Evolutionary conservation across 2,329 filamentous ascomycete species (phyloP).

Genomic region (Seiridium cupressi): DNA sequence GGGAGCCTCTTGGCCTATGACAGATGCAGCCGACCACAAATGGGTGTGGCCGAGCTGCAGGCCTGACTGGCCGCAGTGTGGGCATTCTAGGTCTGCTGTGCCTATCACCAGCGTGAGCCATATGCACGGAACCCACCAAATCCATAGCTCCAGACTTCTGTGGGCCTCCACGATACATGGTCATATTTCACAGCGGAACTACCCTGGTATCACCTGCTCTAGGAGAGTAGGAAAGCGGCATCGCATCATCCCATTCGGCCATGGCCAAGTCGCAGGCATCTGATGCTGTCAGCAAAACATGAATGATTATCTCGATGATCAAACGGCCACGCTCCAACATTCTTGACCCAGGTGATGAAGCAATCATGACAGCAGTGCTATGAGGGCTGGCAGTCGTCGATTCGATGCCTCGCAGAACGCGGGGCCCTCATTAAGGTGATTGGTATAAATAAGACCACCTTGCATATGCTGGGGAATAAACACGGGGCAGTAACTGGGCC

Average conservation of each 20-base stretch:
- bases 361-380: no score
- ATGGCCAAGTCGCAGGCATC: no score
- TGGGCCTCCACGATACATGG: background rate
- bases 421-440: background rate
- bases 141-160: background rate
- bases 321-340: background rate
- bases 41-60: background rate
- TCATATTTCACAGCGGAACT: background rate
- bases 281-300: no score
- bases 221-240: no score
- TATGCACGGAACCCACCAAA: background rate
- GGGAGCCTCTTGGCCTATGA: background rate
- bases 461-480: background rate
- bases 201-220: no score
- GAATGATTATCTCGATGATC: no score
- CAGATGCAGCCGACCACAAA: background rate
- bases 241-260: no score
- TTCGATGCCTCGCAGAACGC: background rate
- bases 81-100: slow-evolving; percentile 14
- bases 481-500: slow-evolving; percentile 8
- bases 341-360: background rate
- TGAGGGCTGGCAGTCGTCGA: background rate
- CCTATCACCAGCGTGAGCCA: slow-evolving; percentile 18
- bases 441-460: background rate
- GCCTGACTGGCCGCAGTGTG: background rate